These are phyloP conservation scores for Aspergillus brasiliensis DNA, from an alignment of 2,329 filamentous ascomycete species.

Conservation along the genomic window DNA sequence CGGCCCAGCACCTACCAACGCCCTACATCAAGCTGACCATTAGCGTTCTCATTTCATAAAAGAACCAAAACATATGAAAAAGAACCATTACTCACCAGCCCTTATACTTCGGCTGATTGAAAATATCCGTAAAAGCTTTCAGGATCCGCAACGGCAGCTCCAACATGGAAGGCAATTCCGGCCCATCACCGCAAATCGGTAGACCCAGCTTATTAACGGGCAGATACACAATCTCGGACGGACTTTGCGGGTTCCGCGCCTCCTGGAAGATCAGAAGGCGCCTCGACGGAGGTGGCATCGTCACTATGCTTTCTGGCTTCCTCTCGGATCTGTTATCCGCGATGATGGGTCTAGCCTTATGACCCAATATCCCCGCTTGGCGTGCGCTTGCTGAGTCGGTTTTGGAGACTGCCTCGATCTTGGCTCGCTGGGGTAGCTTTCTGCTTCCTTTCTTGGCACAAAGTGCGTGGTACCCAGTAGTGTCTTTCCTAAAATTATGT, in stretches of 20 bases:
- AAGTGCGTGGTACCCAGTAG: background rate
- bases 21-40: constrained; percentile 25
- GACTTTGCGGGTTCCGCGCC: constrained; percentile 34
- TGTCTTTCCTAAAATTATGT: background rate
- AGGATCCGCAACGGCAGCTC: constrained; percentile 38
- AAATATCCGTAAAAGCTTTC: constrained; percentile 42
- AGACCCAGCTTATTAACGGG: constrained; percentile 41
- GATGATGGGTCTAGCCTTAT: background rate
- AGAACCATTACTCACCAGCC: constrained; percentile 33
- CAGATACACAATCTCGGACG: constrained; percentile 31
- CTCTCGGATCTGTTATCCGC: background rate
- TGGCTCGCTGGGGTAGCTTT: background rate
- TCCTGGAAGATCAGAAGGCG: constrained; percentile 44
- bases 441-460: background rate
- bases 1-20: constrained; percentile 35
- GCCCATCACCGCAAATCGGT: constrained; percentile 37
- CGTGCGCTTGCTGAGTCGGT: background rate
- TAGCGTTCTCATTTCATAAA: background rate
- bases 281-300: constrained; percentile 14
- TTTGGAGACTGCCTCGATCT: background rate
- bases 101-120: constrained; percentile 42
- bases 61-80: constrained; percentile 4
- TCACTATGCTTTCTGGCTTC: background rate
- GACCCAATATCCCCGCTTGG: background rate
- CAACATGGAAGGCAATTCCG: constrained; percentile 36